phyloP scores from a whole-genome alignment of 1,139 yeast genomes.

The Hyphopichia fennica region DNA sequence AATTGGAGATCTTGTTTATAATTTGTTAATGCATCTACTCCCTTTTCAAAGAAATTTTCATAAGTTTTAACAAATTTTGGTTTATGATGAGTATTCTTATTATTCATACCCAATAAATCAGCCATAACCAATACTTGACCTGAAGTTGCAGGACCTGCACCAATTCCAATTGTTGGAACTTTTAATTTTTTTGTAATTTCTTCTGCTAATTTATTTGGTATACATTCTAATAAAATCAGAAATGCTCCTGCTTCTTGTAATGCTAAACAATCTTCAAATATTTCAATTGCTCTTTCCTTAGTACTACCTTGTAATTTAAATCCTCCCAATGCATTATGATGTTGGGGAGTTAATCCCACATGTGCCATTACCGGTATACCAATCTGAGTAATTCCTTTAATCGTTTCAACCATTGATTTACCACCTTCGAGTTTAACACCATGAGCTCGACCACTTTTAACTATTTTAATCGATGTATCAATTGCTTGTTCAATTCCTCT shows the following conservation, averaged over 20 bases:
- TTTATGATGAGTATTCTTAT: slow-evolving; percentile 40
- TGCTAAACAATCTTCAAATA: slow-evolving; percentile 66
- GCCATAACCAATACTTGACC: slow-evolving; percentile 92
- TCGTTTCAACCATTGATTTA: slow-evolving; percentile 47
- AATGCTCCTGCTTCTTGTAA: slow-evolving; percentile 80
- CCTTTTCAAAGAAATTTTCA: slow-evolving; percentile 49
- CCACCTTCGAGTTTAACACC: slow-evolving; percentile 93
- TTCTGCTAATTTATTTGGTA: slow-evolving; percentile 74
- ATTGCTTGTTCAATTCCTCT: slow-evolving; percentile 63
- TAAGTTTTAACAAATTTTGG: slow-evolving; percentile 84
- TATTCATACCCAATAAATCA: slow-evolving; percentile 77
- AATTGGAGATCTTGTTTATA: slow-evolving; percentile 62
- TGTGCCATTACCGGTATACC: slow-evolving; percentile 95
- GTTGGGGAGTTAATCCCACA: slow-evolving; percentile 89
- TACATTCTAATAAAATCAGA: slow-evolving; percentile 76
- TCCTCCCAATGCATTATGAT: slow-evolving; percentile 78
- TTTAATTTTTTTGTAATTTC: slow-evolving; percentile 57
- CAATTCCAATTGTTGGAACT: slow-evolving; percentile 92
- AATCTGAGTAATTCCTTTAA: slow-evolving; percentile 51
- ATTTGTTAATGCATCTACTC: slow-evolving; percentile 50
- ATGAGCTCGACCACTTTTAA: slow-evolving; percentile 66
- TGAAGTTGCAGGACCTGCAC: slow-evolving; percentile 82
- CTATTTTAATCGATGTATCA: slow-evolving; percentile 58
- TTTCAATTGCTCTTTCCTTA: slow-evolving; percentile 53
- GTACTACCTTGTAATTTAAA: slow-evolving; percentile 81